Conservation (phyloP, 495 filamentous ascomycete species). For the Bathelium albidoporum region DNA sequence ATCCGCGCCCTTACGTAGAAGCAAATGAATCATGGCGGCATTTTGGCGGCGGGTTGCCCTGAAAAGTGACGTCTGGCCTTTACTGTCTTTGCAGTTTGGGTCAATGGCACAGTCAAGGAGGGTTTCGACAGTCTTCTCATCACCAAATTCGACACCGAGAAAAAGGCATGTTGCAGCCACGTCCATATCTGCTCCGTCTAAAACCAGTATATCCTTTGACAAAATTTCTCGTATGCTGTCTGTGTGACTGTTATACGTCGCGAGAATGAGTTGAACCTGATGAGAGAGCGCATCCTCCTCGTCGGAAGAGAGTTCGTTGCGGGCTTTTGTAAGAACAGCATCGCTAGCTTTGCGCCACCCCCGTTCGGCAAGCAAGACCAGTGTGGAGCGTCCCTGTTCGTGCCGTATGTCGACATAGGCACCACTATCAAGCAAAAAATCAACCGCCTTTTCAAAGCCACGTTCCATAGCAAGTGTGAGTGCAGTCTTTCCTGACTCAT, state of each 20-base stretch:
- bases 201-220: not conserved
- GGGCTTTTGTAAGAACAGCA: not conserved
- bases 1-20: constrained; percentile 9
- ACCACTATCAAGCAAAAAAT: constrained; percentile 13
- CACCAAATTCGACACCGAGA: constrained; percentile 8
- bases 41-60: constrained; percentile 8
- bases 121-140: constrained; percentile 9
- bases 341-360: constrained; percentile 7
- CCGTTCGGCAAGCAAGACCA: constrained; percentile 7
- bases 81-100: constrained; percentile 11
- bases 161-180: no score
- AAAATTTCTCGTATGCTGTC: not conserved
- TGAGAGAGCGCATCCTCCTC: no score
- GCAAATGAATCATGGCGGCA: constrained; percentile 10
- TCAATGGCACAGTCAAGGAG: constrained; percentile 18
- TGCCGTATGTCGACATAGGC: constrained; percentile 9
- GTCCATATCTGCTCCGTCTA: constrained; percentile 3
- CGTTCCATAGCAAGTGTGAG: constrained; percentile 11
- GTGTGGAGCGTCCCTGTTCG: constrained; percentile 2
- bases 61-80: constrained; percentile 19
- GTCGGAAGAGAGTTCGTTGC: not conserved
- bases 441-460: constrained; percentile 12
- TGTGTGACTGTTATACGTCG: constrained; percentile 5
- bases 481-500: constrained; percentile 15
- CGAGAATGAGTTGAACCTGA: not conserved